Evolutionary conservation across 2,329 filamentous ascomycete genomes (phyloP).

Genomic region (Phaeosphaeriaceae sp.): DNA sequence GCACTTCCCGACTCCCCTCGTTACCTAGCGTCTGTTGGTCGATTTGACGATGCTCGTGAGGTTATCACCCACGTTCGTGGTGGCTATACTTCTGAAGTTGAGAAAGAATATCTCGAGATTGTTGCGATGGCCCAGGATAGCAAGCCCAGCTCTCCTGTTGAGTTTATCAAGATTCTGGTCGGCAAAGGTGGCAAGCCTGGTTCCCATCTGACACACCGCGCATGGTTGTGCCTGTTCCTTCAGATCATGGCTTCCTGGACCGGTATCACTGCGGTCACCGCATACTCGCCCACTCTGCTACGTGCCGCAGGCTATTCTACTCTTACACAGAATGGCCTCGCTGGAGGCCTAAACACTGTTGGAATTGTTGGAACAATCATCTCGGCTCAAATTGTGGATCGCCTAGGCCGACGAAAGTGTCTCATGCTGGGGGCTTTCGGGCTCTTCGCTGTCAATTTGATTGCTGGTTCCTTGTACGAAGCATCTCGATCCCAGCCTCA

Average conservation of each 20-base stretch:
- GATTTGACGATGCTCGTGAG: constrained; percentile 46
- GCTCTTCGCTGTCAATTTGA: constrained; percentile 24
- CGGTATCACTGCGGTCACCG: constrained; percentile 7
- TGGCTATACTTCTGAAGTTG: constrained; percentile 2
- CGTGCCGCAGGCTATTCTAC: constrained; percentile 42
- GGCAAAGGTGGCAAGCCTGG: constrained; percentile 2
- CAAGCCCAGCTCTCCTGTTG: constrained; percentile 2
- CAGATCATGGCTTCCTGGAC: constrained; percentile 8
- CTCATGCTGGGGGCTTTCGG: constrained; percentile 5
- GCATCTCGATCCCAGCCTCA: constrained; percentile 8
- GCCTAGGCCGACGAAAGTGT: constrained; percentile 5
- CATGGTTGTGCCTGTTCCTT: not conserved
- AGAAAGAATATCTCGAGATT: constrained; percentile 7
- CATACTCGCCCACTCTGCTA: constrained; percentile 2
- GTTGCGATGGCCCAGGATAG: constrained; percentile 1
- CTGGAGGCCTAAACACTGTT: constrained; percentile 55
- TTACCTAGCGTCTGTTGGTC: constrained; percentile 58
- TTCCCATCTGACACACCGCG: not conserved
- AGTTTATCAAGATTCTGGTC: constrained; percentile 1
- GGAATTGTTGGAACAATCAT: constrained; percentile 9
- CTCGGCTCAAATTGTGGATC: constrained; percentile 5
- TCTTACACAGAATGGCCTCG: constrained; percentile 56
- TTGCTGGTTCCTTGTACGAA: constrained; percentile 35
- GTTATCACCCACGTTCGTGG: constrained; percentile 14
- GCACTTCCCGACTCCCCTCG: constrained; percentile 48